Evolutionary conservation across 176 grass and related monocot genomes (phyloP).

Genomic region (Tuctoria greenei): DNA sequence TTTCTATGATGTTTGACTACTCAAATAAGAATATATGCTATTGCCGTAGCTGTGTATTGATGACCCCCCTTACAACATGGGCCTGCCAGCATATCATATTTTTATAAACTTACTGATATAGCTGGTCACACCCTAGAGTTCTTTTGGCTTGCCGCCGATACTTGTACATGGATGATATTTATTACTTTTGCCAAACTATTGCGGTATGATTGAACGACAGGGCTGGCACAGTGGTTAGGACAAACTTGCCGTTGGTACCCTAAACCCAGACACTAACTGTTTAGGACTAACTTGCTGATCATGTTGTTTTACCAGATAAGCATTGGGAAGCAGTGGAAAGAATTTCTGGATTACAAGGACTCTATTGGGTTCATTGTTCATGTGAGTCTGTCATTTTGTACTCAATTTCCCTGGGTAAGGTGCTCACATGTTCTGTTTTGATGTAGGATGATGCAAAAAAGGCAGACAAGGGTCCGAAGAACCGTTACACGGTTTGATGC

Average conservation of each 20-base stretch:
- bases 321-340: conserved; percentile 95
- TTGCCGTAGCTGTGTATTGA: background rate
- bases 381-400: conserved; percentile 44
- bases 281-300: background rate
- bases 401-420: background rate
- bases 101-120: background rate
- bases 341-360: conserved; percentile 81
- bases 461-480: conserved; percentile 55
- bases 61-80: no score
- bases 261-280: no score
- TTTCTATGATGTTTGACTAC: background rate
- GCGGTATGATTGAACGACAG: background rate
- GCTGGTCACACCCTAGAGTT: background rate
- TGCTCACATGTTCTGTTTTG: background rate
- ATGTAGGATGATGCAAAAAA: conserved; percentile 69
- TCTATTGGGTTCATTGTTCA: conserved; percentile 74
- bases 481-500: conserved; percentile 64
- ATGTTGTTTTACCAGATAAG: conserved; percentile 45
- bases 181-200: background rate
- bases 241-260: no score
- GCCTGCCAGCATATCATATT: background rate
- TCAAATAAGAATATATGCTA: background rate
- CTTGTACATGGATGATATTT: background rate
- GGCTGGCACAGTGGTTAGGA: no score
- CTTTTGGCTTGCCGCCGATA: background rate